A percentile compares a stretch with the other conserved stretches of the same genome.
Conservation (phyloP, 768 basidiomycete species). For the Suillus bovinus region DNA sequence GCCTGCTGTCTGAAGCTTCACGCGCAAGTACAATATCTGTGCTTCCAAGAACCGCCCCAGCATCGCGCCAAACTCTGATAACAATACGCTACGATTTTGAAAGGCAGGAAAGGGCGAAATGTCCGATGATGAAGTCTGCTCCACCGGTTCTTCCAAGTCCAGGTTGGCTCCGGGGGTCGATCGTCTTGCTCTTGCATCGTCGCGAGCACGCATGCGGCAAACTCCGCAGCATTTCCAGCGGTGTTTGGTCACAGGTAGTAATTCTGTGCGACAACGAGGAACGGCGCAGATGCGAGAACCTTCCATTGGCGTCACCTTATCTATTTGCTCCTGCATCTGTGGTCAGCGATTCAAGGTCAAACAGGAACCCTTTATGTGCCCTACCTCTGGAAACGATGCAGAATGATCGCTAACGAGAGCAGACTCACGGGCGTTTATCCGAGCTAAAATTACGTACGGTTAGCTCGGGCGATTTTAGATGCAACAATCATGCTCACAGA, state of each 20-base stretch:
- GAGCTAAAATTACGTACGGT: conserved; percentile 15
- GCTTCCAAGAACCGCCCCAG: conserved; percentile 26
- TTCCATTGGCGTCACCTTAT: conserved; percentile 4
- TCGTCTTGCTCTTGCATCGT: conserved; percentile 5
- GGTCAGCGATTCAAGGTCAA: conserved; percentile 14
- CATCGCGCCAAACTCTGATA: conserved; percentile 18
- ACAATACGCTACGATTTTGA: conserved; percentile 20
- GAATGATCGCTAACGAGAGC: background rate
- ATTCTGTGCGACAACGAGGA: conserved; percentile 34
- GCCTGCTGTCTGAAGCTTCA: conserved; percentile 16
- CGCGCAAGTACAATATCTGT: conserved; percentile 21
- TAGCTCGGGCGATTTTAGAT: background rate
- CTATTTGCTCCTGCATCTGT: background rate
- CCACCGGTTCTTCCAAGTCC: conserved; percentile 4
- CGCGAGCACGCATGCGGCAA: conserved; percentile 33
- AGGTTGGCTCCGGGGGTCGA: conserved; percentile 1
- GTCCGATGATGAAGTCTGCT: background rate
- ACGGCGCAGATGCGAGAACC: conserved; percentile 41
- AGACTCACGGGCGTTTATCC: conserved; percentile 15
- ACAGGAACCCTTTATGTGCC: conserved; percentile 12
- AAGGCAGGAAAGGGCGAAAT: conserved; percentile 18
- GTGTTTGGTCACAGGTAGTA: conserved; percentile 41
- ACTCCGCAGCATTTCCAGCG: conserved; percentile 40
- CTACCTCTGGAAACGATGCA: background rate
- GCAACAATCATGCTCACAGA: conserved; percentile 11